Evolutionary conservation across 768 basidiomycete species (phyloP).

Genomic region (Termitomyces eurrhizus): DNA sequence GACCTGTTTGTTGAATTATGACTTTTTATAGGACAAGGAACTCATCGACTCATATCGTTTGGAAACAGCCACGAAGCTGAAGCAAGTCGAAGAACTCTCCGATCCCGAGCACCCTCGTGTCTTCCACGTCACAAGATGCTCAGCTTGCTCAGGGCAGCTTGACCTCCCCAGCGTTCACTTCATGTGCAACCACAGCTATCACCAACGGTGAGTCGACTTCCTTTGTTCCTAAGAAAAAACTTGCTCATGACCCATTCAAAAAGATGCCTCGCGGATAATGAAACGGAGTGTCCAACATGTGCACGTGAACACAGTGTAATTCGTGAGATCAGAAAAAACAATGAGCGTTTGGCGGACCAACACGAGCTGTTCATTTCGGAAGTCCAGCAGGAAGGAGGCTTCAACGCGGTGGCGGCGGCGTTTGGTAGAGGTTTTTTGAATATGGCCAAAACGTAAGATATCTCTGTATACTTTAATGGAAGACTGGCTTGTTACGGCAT

Average conservation of each 20-base stretch:
- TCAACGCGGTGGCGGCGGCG: slow-evolving; percentile 64
- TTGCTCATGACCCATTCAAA: background rate
- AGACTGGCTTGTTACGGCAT: background rate
- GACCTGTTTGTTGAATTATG: slow-evolving; percentile 3
- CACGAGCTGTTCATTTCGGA: slow-evolving; percentile 78
- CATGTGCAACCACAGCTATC: slow-evolving; percentile 98
- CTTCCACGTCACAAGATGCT: slow-evolving; percentile 93
- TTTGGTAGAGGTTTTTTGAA: slow-evolving; percentile 67
- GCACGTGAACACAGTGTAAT: slow-evolving; percentile 85
- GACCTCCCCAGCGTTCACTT: slow-evolving; percentile 95
- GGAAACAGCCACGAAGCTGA: slow-evolving; percentile 77
- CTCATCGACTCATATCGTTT: slow-evolving; percentile 84
- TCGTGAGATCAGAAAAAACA: slow-evolving; percentile 84
- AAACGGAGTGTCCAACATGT: slow-evolving; percentile 87
- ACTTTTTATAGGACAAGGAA: slow-evolving; percentile 66
- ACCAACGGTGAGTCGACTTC: slow-evolving; percentile 65
- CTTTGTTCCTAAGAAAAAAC: background rate
- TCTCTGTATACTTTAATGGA: slow-evolving; percentile 6
- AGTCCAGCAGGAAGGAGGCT: slow-evolving; percentile 68
- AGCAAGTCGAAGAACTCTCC: slow-evolving; percentile 77
- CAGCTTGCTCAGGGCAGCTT: slow-evolving; percentile 83
- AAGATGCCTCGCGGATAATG: slow-evolving; percentile 88
- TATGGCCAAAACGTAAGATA: slow-evolving; percentile 32
- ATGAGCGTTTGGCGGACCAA: slow-evolving; percentile 78
- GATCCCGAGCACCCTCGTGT: slow-evolving; percentile 78